Evolutionary conservation across 345 rosid genomes (phyloP), one percentile per base, ranked within the genome.

Genomic region (Carallia brachiata): DNA sequence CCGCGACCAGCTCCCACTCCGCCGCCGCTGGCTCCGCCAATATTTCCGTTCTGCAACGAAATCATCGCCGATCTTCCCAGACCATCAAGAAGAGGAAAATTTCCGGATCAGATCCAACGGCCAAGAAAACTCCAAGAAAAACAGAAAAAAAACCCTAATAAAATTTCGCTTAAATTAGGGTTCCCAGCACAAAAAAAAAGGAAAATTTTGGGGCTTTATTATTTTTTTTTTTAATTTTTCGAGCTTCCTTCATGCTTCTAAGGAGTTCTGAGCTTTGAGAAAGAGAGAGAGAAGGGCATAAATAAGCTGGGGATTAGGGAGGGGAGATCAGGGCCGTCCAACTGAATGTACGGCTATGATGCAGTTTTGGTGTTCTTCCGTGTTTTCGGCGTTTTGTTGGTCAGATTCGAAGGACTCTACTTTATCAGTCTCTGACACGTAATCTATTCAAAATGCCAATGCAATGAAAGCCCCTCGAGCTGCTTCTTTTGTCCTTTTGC

Each of bases 41-140:
- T 23, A 59, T 66, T 82, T 66, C 82, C 88, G 82, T 71, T 85
- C 71, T 84, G 87, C 71, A 85, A 72, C 73, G 86, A 79, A 70
- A 89, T 74, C 91, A 89, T 89, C 72, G 50, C 65, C 69, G 76
- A 78, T 65, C 74, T 59, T 65, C 57, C 30, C 44, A 27, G 28
- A 31, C 55, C 16, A 82, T 59, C 36, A 59, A 66, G 10, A 48
- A 48, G 37, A 74, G 16, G 30, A 57, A 69, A 81, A 10, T 61
- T 19, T 37, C 70, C 52, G 61, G 69, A 70, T 67, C 68, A 66
- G 81, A 82, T 79, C 73, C 62, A 28, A 61, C 68, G 2, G 57
- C 63, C 17, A 1, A 13, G 12, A 60, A 54, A n/a, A 7, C n/a
- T 6, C 1, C 23, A 55, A 18, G 9, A 58, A 39, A 61, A 69